Percentiles rank a stretch among this genome's conserved stretches.
Evolutionary conservation across 495 filamentous ascomycete species (phyloP).

Genomic region (Aspergillus kassunensis): DNA sequence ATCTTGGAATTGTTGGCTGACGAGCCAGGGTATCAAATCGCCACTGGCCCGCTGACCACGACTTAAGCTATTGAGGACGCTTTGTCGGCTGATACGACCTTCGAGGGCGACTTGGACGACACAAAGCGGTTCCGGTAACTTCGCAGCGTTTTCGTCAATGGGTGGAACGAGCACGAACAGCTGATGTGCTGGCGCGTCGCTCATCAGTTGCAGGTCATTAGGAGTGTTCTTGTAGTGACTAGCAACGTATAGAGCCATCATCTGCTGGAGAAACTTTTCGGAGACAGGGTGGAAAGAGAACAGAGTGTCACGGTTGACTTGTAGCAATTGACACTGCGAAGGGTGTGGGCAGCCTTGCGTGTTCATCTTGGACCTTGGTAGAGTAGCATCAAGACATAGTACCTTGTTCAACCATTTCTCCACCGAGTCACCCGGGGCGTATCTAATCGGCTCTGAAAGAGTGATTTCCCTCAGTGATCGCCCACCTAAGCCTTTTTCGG

Average conservation of each 20-base stretch:
- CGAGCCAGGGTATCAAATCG: constrained; percentile 96
- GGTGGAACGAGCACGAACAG: constrained; percentile 93
- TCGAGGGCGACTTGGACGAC: constrained; percentile 95
- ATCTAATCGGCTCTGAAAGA: constrained; percentile 89
- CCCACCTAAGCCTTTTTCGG: constrained; percentile 58
- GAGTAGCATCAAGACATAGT: constrained; percentile 86
- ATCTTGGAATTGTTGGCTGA: constrained; percentile 98
- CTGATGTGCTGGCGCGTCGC: constrained; percentile 94
- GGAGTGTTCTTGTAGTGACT: constrained; percentile 98
- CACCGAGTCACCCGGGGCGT: constrained; percentile 83
- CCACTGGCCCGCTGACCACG: constrained; percentile 87
- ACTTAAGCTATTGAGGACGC: constrained; percentile 82
- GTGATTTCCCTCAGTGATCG: constrained; percentile 91
- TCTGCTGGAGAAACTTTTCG: constrained; percentile 95
- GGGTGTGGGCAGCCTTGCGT: constrained; percentile 85
- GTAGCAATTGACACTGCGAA: constrained; percentile 80
- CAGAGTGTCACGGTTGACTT: constrained; percentile 93
- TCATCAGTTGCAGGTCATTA: constrained; percentile 96
- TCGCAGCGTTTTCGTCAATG: constrained; percentile 67
- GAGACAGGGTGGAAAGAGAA: constrained; percentile 98
- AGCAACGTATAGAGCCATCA: constrained; percentile 97
- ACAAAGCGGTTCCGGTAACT: constrained; percentile 87
- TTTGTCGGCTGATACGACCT: constrained; percentile 89
- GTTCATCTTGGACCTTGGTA: constrained; percentile 70
- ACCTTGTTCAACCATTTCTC: constrained; percentile 96